Base-by-base conservation (phyloP, 129 eudicot species). In the Tagetes patula region DNA sequence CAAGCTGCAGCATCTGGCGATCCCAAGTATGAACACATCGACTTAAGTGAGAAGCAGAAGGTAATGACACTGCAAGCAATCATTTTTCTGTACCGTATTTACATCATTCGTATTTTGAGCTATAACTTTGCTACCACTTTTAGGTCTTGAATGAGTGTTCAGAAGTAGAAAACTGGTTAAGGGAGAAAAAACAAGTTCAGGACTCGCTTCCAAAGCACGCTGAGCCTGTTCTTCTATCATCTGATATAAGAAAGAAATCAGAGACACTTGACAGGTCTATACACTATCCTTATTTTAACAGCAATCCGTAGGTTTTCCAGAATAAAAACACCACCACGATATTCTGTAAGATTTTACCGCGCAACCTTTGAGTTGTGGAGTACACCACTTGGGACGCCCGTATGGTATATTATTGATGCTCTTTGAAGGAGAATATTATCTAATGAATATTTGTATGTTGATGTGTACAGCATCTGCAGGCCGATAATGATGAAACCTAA, bases 151-250 rank as follows among this genome's bases (percentile, higher is more conserved):
- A 79, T 6, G 98, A 90, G 72, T 94, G 98, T 63, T 89, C 84
- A 11, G 91, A 94, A 78, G 97, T 89, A 0, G 97, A 94, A 75
- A 86, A 81, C 43, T 94, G 98, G 98, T 79, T 94, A 41, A 90
- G 88, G 74, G 98, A 87, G 87, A 88, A 86, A 69, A 70, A 65
- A 72, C 96, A 84, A 43, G 84, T 79, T 31, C 98, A 94, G 71
- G 96, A 86, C 5, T 52, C 86, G 0, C 96, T 94, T 40, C 96
- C 98, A 0, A 94, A 90, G 79, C 78, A 87, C 84, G 95, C 84
- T 1, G 73, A 72, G 12, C 97, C 98, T 12, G 85, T 86, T 62
- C 88, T 94, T 50, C 31, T 83, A 71, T 82, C 85, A 14, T 86
- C 87, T 70, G 97, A 94, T 72, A 86, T 90, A 38, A 84, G 77